Base-by-base conservation (phyloP, 768 basidiomycete species). In the Kwoniella sp. region DNA sequence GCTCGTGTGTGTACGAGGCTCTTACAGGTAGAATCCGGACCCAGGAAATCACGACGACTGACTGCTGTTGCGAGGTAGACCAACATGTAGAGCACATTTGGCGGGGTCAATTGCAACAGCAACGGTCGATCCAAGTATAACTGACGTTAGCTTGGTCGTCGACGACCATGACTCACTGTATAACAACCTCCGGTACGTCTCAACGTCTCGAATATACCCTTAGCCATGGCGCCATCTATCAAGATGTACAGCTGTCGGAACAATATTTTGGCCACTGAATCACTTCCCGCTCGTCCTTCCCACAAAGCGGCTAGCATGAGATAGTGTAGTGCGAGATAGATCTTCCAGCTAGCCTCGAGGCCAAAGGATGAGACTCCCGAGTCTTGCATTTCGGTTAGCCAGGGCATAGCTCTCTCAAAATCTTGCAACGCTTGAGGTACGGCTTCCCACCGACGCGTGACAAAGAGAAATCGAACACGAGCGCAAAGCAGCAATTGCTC, bases 281-380 rank as follows among this genome's bases (percentile, higher is more conserved):
- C 66, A 20, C 57, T 50, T 5, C 66, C 66, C 19, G 46, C 45
- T 14, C 66, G 57, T 12, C 62, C 63, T 47, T 62, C 58, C 58
- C 56, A 65, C 5, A 68, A 38, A 43, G 45, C 22, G n/a, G n/a
- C n/a, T n/a, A n/a, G n/a, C n/a, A n/a, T n/a, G n/a, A n/a, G n/a
- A n/a, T n/a, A n/a, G 19, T 22, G 27, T 11, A 28, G 22, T 11
- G 14, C 25, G 15, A 15, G 29, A n/a, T 17, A 45, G 11, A 28
- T 50, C 42, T 6, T 60, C 51, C 6, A 15, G n/a, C n/a, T n/a
- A n/a, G n/a, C n/a, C n/a, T n/a, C n/a, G n/a, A n/a, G n/a, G n/a
- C n/a, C n/a, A n/a, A n/a, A n/a, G n/a, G n/a, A n/a, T n/a, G n/a
- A n/a, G n/a, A n/a, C n/a, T n/a, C n/a, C n/a, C n/a, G n/a, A n/a